Evolutionary conservation across 176 grass and related monocot species (phyloP).

Genomic region (Eleusine coracana): DNA sequence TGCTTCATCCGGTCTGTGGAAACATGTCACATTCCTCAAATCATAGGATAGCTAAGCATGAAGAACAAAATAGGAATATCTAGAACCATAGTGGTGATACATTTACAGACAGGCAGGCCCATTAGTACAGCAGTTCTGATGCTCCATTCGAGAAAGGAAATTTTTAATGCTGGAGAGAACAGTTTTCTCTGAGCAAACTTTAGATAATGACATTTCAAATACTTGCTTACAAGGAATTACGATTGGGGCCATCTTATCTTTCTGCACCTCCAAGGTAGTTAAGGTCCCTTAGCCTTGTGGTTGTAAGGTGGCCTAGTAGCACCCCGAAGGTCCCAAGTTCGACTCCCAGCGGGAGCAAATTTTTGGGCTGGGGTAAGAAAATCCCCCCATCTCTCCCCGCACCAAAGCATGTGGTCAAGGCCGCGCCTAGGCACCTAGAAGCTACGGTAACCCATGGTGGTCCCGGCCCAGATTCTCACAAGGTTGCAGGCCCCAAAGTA

Average conservation of each 20-base stretch:
- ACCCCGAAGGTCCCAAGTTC: too few relatives aligned
- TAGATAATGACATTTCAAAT: background rate
- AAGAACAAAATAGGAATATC: constrained; percentile 20
- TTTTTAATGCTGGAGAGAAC: background rate
- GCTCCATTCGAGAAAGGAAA: background rate
- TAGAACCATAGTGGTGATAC: constrained; percentile 6
- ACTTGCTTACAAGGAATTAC: background rate
- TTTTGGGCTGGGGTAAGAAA: too few relatives aligned
- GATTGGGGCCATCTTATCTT: background rate
- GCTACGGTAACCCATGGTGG: too few relatives aligned
- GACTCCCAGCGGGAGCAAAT: too few relatives aligned
- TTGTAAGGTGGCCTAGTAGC: too few relatives aligned
- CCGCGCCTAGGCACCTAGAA: too few relatives aligned
- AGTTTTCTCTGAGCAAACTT: background rate
- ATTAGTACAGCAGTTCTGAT: background rate
- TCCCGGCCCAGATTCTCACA: too few relatives aligned
- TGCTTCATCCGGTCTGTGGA: constrained; percentile 71
- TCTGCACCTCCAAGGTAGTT: background rate
- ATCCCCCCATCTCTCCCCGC: too few relatives aligned
- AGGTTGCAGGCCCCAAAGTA: too few relatives aligned
- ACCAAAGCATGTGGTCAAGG: too few relatives aligned
- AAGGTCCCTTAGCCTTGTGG: too few relatives aligned
- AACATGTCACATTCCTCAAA: constrained; percentile 40
- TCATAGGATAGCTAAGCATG: constrained; percentile 18
- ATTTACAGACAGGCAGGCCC: background rate